Conservation (phyloP, 2,329 filamentous ascomycete species). For the Cryphonectria japonica region DNA sequence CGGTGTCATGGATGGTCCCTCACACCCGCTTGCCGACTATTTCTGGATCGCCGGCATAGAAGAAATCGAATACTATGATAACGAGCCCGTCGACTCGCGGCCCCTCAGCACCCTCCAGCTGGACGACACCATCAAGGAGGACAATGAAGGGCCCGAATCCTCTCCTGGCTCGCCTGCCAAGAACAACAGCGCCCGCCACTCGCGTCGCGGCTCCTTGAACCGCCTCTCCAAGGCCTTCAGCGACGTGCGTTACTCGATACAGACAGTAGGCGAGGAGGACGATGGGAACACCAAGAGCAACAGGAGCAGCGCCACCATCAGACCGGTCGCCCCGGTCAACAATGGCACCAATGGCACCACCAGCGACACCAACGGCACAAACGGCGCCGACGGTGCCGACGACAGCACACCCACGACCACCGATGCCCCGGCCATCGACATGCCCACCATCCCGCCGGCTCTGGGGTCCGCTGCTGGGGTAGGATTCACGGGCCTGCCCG, state of each 20-base stretch:
- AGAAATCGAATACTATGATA: conserved; percentile 66
- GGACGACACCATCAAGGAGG: conserved; percentile 65
- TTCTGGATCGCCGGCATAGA: conserved; percentile 77
- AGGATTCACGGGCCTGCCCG: conserved; percentile 48
- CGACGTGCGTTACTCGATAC: conserved; percentile 56
- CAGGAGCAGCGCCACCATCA: conserved; percentile 68
- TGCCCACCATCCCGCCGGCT: background rate
- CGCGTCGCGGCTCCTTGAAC: conserved; percentile 63
- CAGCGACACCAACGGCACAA: conserved; percentile 29
- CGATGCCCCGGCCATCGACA: conserved; percentile 9
- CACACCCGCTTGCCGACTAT: conserved; percentile 71
- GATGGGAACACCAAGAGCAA: conserved; percentile 65
- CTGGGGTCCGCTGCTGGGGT: conserved; percentile 32
- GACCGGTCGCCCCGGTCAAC: conserved; percentile 42
- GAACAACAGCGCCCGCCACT: conserved; percentile 55
- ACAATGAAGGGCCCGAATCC: conserved; percentile 54
- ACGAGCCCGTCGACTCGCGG: conserved; percentile 35
- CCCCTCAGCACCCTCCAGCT: conserved; percentile 47
- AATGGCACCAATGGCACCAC: conserved; percentile 29
- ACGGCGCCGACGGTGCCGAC: conserved; percentile 31
- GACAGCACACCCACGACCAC: conserved; percentile 32
- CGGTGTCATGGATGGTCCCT: conserved; percentile 62
- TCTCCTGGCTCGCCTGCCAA: conserved; percentile 38
- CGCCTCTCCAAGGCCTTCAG: conserved; percentile 58
- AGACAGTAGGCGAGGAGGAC: conserved; percentile 57